Conservation (phyloP, 2,329 filamentous ascomycete species). For the Alternaria angustiovoidea region DNA sequence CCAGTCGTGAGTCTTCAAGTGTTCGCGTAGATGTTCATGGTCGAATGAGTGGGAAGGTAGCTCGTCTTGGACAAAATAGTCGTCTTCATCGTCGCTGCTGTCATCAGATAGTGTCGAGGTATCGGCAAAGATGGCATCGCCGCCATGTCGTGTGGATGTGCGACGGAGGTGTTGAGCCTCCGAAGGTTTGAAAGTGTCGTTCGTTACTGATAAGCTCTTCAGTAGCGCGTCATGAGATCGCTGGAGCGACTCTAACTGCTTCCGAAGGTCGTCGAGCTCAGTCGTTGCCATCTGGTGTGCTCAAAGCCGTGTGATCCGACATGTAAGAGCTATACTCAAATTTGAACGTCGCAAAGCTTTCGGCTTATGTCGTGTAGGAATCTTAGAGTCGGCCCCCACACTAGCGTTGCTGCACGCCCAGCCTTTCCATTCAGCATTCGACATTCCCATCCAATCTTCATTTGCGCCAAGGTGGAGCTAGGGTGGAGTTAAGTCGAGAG, state of each 20-base stretch:
- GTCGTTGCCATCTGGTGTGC: slow-evolving; percentile 34
- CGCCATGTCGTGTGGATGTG: slow-evolving; percentile 30
- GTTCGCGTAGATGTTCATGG: slow-evolving; percentile 55
- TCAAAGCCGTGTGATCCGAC: background rate
- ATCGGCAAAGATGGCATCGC: slow-evolving; percentile 43
- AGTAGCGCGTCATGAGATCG: slow-evolving; percentile 42
- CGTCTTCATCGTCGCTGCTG: slow-evolving; percentile 48
- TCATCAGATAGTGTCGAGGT: slow-evolving; percentile 47
- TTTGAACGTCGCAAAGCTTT: background rate
- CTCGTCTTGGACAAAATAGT: slow-evolving; percentile 50
- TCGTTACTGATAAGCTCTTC: slow-evolving; percentile 40
- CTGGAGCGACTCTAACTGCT: slow-evolving; percentile 45
- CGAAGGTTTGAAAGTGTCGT: slow-evolving; percentile 37
- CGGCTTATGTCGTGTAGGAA: slow-evolving; percentile 13
- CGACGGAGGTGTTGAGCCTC: slow-evolving; percentile 33
- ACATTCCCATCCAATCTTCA: slow-evolving; percentile 25
- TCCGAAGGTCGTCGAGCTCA: slow-evolving; percentile 43
- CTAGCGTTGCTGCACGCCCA: slow-evolving; percentile 29
- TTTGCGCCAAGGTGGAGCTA: slow-evolving; percentile 25
- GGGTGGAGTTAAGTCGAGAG: slow-evolving; percentile 14
- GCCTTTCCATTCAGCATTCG: slow-evolving; percentile 21
- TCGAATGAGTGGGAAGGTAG: slow-evolving; percentile 52
- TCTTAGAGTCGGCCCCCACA: slow-evolving; percentile 23
- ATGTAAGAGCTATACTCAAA: background rate
- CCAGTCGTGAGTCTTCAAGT: slow-evolving; percentile 56